Conservation (phyloP, 2,329 filamentous ascomycete species). For the Coniochaeta prunicola region DNA sequence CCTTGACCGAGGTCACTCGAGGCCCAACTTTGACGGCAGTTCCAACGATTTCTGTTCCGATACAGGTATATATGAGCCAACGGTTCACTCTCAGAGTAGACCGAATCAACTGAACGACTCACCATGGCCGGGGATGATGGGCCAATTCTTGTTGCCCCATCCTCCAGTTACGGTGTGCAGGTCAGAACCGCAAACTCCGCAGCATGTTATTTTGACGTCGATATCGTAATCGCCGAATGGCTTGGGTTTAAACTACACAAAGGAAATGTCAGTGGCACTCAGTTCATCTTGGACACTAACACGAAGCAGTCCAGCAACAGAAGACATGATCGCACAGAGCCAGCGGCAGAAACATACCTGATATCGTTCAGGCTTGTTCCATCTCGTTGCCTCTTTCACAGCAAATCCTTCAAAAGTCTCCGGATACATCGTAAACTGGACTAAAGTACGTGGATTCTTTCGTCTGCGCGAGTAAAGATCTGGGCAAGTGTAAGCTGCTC, state of each 20-base stretch:
- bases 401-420: too few relatives aligned
- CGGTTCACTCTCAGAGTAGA: neutral
- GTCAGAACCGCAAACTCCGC: conserved; percentile 68
- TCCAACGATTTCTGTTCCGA: conserved; percentile 55
- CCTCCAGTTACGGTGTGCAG: conserved; percentile 63
- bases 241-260: conserved; percentile 64
- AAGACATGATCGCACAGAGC: too few relatives aligned
- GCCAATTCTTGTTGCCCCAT: conserved; percentile 57
- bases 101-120: conserved; percentile 17
- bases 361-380: too few relatives aligned
- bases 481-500: too few relatives aligned
- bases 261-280: too few relatives aligned
- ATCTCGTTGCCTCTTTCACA: too few relatives aligned
- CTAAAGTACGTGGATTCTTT: too few relatives aligned
- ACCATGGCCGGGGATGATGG: conserved; percentile 61
- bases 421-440: too few relatives aligned
- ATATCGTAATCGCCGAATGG: conserved; percentile 85
- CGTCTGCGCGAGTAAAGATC: too few relatives aligned
- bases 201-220: conserved; percentile 79
- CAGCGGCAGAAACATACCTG: too few relatives aligned
- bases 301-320: too few relatives aligned
- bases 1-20: conserved; percentile 52
- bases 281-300: too few relatives aligned
- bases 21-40: conserved; percentile 60
- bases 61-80: neutral